Conservation (phyloP, 116 monocot genomes). For the Posidonia oceanica region DNA sequence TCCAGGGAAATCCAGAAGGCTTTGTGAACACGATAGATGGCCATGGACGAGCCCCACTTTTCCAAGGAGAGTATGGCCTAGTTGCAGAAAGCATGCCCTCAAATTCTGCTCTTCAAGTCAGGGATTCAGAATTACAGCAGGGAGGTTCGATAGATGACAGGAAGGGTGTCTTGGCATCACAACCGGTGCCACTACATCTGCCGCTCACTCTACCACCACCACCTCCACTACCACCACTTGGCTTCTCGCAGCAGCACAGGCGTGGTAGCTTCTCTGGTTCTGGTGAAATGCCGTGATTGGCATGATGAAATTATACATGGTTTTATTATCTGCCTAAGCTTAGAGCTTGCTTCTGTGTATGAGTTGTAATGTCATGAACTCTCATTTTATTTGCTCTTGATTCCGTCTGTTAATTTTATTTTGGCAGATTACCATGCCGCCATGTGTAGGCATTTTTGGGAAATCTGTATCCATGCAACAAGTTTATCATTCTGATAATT, state of each 20-base stretch:
- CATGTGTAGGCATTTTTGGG: too few relatives aligned
- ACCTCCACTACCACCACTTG: constrained; percentile 27
- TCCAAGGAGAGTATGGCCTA: constrained; percentile 29
- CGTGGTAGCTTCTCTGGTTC: constrained; percentile 10
- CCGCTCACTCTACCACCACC: constrained; percentile 26
- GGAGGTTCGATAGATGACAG: constrained; percentile 13
- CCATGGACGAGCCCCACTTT: constrained; percentile 27
- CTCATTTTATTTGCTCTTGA: too few relatives aligned
- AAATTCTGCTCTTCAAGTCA: constrained; percentile 13
- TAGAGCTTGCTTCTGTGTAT: neutral
- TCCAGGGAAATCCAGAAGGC: constrained; percentile 41
- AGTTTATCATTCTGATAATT: too few relatives aligned
- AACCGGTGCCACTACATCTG: constrained; percentile 12
- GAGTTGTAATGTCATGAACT: too few relatives aligned
- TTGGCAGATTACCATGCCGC: too few relatives aligned
- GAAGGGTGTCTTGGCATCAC: constrained; percentile 10
- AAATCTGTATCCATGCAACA: too few relatives aligned
- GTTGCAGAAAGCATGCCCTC: constrained; percentile 10
- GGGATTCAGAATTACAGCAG: constrained; percentile 25
- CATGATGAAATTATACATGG: neutral
- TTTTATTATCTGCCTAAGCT: neutral
- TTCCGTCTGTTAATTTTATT: too few relatives aligned
- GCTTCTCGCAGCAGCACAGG: constrained; percentile 9
- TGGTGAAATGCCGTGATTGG: neutral
- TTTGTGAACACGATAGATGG: constrained; percentile 25